phyloP scores from a whole-genome alignment of 1,284 basidiomycete genomes.

The Chalciporus sp. region DNA sequence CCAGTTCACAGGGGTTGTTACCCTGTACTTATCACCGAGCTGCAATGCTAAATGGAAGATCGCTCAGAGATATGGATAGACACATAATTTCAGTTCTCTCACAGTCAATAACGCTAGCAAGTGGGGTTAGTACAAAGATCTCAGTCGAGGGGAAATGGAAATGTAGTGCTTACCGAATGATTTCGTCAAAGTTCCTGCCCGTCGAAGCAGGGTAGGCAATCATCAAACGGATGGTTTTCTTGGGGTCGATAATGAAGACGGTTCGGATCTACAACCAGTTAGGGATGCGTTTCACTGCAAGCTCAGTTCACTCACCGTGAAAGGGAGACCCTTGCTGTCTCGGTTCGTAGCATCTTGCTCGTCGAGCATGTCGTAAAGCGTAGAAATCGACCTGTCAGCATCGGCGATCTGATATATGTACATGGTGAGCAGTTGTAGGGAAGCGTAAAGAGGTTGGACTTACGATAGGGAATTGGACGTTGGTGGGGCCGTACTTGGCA shows the following conservation, averaged over 20 bases:
- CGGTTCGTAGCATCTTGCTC: conserved; percentile 93
- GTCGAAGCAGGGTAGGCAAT: conserved; percentile 90
- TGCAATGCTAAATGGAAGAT: conserved; percentile 66
- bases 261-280: conserved; percentile 75
- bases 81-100: conserved; percentile 19
- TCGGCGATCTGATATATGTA: conserved; percentile 77
- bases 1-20: conserved; percentile 95
- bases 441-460: conserved; percentile 27
- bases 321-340: conserved; percentile 87
- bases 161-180: conserved; percentile 64
- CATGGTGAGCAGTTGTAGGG: conserved; percentile 7
- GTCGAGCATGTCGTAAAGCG: conserved; percentile 95
- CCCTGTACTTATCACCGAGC: conserved; percentile 86
- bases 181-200: conserved; percentile 85
- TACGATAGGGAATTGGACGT: conserved; percentile 91
- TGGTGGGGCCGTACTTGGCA: conserved; percentile 62
- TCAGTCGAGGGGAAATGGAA: neutral
- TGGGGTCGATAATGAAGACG: conserved; percentile 93
- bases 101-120: conserved; percentile 65
- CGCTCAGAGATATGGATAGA: conserved; percentile 8
- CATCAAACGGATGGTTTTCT: conserved; percentile 88
- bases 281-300: conserved; percentile 8
- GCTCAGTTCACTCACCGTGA: conserved; percentile 52
- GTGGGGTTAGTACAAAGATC: conserved; percentile 12
- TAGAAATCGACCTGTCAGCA: conserved; percentile 83